Base-by-base conservation (phyloP, 352 stramenopile species). In the Saprolegnia parasitica region DNA sequence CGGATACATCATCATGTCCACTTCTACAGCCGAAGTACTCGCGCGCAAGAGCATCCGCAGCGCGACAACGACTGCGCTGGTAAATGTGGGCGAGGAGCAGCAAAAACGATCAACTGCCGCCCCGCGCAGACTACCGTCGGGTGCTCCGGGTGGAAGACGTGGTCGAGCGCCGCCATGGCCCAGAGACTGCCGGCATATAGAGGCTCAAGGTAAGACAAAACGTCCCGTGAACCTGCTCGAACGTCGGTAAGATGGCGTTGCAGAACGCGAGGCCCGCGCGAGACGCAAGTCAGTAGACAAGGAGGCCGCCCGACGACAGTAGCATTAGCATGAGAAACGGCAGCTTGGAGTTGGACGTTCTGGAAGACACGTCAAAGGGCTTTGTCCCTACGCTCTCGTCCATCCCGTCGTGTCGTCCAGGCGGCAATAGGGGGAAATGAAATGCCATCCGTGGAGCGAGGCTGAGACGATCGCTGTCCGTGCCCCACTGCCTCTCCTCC, bases 161-260 rank as follows among this genome's bases (percentile, higher is more conserved):
- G 68, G 1, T 45, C 49, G 35, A 57, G n/a, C n/a, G 4, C 24
- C 15, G 35, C 40, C 15, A 26, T 39, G 23, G 32, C 37, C 40
- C 40, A 62, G 4, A 71, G 67, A 37, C 71, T 42, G 13, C 46
- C 6, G 16, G 82, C 37, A 42, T 73, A 77, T 73, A 77, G 9
- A 77, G n/a, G 11, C 74, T 70, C 78, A 23, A 46, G 15, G 78
- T 23, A 5, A 56, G 39, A 20, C 70, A 75, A 20, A 93, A 66
- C 1, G 87, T 66, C 72, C 78, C 82, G 20, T 92, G 60, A 15
- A 91, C 61, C 32, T 83, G 81, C 68, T 91, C 78, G 52, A 90
- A 93, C 0, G 84, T 80, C 5, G 85, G 85, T 1, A 93, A 55
- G 13, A 93, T 80, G 42, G 90, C 77, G 65, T 84, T 79, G 16